A percentile compares a stretch with the other conserved stretches of the same genome.
phyloP scores from a whole-genome alignment of 2,329 filamentous ascomycete genomes.

The Rhytidhysteron rufulum region DNA sequence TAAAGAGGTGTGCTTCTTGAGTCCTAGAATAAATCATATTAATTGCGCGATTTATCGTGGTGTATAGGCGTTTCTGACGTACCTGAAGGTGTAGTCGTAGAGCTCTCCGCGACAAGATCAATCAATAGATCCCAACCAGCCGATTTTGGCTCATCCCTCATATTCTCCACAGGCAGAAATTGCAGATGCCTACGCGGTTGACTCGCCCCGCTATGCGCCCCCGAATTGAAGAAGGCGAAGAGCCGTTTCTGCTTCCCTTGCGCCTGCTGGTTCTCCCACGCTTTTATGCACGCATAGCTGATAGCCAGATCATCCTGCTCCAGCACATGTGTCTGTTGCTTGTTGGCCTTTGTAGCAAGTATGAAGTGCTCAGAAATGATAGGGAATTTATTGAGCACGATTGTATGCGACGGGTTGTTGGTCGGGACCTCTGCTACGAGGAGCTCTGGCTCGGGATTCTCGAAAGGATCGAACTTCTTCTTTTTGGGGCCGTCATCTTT shows the following conservation, averaged over 20 bases:
- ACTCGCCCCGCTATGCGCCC: constrained; percentile 64
- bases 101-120: constrained; percentile 33
- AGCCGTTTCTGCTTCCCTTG: constrained; percentile 38
- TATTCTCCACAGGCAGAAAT: constrained; percentile 62
- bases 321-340: constrained; percentile 62
- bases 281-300: constrained; percentile 58
- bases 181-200: constrained; percentile 71
- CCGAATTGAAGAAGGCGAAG: constrained; percentile 69
- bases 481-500: constrained; percentile 11
- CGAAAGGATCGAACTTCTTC: constrained; percentile 57
- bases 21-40: too few relatives aligned
- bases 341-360: constrained; percentile 61
- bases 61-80: too few relatives aligned
- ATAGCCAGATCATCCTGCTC: constrained; percentile 58
- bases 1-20: too few relatives aligned
- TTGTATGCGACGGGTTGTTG: constrained; percentile 49
- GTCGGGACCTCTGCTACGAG: constrained; percentile 52
- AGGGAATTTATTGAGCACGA: constrained; percentile 74
- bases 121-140: constrained; percentile 49
- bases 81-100: constrained; percentile 2
- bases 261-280: constrained; percentile 43
- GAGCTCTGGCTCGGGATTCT: constrained; percentile 51
- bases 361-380: constrained; percentile 70
- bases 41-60: too few relatives aligned
- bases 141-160: constrained; percentile 49